These are phyloP conservation scores for Eucalyptus shirleyi DNA, from an alignment of 345 rosid species.

Conservation along the genomic window DNA sequence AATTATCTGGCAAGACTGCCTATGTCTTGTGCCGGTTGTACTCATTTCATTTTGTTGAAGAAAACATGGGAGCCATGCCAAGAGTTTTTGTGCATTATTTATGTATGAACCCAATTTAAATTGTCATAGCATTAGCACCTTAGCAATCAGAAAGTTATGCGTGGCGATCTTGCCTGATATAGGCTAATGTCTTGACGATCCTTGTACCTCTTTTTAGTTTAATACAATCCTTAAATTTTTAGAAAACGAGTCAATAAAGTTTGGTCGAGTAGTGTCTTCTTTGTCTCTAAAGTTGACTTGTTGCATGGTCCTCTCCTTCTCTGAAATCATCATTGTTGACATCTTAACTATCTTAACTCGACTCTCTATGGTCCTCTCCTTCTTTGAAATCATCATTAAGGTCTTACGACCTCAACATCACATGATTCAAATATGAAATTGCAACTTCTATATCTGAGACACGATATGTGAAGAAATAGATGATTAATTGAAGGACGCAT, in stretches of 20 bases:
- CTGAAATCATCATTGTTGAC: not conserved
- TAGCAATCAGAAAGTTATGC: not conserved
- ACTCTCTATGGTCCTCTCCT: not conserved
- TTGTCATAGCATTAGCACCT: not conserved
- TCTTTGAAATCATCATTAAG: not conserved
- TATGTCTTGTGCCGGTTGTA: not conserved
- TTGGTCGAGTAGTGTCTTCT: not conserved
- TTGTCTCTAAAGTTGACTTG: accelerated
- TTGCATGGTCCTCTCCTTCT: not conserved
- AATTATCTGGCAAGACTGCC: not conserved
- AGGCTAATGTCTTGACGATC: not conserved
- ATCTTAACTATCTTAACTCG: not conserved
- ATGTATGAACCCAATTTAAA: not conserved
- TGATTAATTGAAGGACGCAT: not conserved
- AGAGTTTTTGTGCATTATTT: not conserved
- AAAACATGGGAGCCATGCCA: not conserved
- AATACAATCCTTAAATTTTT: no score
- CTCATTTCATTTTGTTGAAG: not conserved
- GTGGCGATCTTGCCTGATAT: not conserved
- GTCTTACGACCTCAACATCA: no score
- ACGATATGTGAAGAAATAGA: no score
- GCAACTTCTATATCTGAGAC: accelerated
- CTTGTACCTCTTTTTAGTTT: no score
- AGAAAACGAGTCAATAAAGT: not conserved
- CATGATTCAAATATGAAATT: no score